phyloP scores from a whole-genome alignment of 192 early-diverging fungal species.

The Umbelopsis isabellina region DNA sequence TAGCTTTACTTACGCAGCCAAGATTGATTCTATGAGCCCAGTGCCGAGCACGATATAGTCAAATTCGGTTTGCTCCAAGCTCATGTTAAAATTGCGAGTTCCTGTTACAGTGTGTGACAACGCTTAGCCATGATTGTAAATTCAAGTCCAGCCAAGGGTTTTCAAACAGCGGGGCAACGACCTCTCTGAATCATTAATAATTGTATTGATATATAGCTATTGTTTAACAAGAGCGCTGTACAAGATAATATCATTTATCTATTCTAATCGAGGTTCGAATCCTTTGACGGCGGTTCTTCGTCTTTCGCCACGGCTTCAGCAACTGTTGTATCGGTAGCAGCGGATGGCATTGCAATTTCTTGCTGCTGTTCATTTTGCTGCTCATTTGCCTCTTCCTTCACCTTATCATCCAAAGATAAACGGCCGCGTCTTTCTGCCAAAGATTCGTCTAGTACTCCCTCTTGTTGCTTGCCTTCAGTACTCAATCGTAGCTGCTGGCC shows the following conservation, averaged over 20 bases:
- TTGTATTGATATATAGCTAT: no score
- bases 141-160: neutral
- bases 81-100: neutral
- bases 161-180: no score
- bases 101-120: neutral
- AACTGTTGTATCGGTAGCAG: no score
- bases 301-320: no score
- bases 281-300: no score
- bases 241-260: no score
- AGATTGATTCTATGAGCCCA: slow-evolving; percentile 77
- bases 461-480: neutral
- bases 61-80: slow-evolving; percentile 54
- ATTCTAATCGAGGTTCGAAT: no score
- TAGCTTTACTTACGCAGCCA: slow-evolving; percentile 65
- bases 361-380: neutral
- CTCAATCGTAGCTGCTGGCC: neutral
- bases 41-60: slow-evolving; percentile 89
- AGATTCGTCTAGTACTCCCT: neutral
- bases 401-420: neutral
- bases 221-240: no score
- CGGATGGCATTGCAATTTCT: neutral
- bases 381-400: neutral
- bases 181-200: no score
- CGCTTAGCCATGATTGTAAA: neutral
- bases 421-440: slow-evolving; percentile 5